Conservation (phyloP, 176 grass and related monocot genomes). For the Aegilops tauschii region DNA sequence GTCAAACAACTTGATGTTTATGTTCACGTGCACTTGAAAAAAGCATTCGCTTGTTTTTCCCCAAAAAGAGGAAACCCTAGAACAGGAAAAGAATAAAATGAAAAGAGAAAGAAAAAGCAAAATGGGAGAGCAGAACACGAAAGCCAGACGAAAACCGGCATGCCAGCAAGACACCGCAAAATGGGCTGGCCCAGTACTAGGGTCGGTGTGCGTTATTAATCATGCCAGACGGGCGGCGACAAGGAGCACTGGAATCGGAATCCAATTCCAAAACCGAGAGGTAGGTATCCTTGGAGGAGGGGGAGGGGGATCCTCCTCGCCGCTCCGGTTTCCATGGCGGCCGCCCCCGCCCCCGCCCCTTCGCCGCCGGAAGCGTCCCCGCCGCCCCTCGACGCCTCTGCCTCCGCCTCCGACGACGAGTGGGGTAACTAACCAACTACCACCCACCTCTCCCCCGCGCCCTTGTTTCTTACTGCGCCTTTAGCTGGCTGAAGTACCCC, state of each 20-base stretch:
- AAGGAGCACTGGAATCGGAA: constrained; percentile 1
- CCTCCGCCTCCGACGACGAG: not conserved
- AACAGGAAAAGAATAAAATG: too few species aligned
- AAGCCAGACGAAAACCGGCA: too few species aligned
- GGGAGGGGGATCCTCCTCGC: not conserved
- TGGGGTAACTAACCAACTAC: not conserved
- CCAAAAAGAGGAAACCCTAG: too few species aligned
- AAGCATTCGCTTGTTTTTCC: too few species aligned
- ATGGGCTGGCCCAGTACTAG: too few species aligned
- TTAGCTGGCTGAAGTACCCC: not conserved
- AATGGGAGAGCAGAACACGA: too few species aligned
- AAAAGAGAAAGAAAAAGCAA: too few species aligned
- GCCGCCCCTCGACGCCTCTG: not conserved
- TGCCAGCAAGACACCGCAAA: too few species aligned
- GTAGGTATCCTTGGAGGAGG: constrained; percentile 11
- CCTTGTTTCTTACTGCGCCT: not conserved
- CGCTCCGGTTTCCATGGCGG: constrained; percentile 8
- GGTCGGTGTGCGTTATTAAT: not conserved
- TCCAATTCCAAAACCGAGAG: constrained; percentile 1
- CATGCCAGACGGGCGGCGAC: not conserved
- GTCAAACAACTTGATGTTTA: too few species aligned
- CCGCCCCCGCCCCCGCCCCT: not conserved
- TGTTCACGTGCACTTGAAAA: too few species aligned
- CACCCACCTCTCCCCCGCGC: not conserved
- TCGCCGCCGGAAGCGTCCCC: not conserved